Base-by-base conservation (phyloP, 805 yeast species). In the Ogataea polymorpha region DNA sequence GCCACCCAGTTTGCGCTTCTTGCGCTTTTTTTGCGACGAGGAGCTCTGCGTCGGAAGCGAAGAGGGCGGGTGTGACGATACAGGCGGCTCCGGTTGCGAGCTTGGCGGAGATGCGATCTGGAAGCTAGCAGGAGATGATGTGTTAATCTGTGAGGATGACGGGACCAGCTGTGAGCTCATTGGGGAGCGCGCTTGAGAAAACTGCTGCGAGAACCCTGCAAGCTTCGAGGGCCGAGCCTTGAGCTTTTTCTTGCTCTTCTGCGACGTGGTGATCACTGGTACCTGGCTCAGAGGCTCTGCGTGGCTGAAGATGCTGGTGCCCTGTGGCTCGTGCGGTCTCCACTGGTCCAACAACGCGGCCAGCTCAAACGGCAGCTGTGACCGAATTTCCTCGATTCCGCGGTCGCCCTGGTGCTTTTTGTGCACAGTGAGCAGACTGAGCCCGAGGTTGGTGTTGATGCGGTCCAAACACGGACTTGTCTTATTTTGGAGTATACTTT, bases 1-100 rank as follows among this genome's bases (percentile, higher is more conserved):
- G 10, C 55, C 55, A 11, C 55, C 50, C 39, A 40, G 27, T 16
- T 39, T 49, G 25, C 46, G 50, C 39, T 45, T 46, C 29, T 48
- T 51, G 26, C 44, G 39, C 31, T 44, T 44, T 30, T 40, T 47
- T 15, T 29, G 40, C 18, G 38, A 30, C 17, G 39, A 21, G 16
- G 23, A 20, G 12, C 32, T 10, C 15, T 40, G 42, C 9, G 46
- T 25, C 15, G 21, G 18, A 20, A 30, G 33, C 32, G 39, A 43
- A 16, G 50, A 43, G 20, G 30, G 33, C 8, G n/a, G 23, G 6
- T 31, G 33, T 24, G 30, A 26, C 14, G 39, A 23, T 23, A 17
- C 18, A 6, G 17, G 17, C 18, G 15, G 6, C 25, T 15, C 20
- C 4, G 35, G 20, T 27, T 32, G 35, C 26, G 35, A 32, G 15